A percentile compares a stretch with the other conserved stretches of the same genome.
phyloP scores from a whole-genome alignment of 768 basidiomycete genomes.

The Coprinellus micaceus region DNA sequence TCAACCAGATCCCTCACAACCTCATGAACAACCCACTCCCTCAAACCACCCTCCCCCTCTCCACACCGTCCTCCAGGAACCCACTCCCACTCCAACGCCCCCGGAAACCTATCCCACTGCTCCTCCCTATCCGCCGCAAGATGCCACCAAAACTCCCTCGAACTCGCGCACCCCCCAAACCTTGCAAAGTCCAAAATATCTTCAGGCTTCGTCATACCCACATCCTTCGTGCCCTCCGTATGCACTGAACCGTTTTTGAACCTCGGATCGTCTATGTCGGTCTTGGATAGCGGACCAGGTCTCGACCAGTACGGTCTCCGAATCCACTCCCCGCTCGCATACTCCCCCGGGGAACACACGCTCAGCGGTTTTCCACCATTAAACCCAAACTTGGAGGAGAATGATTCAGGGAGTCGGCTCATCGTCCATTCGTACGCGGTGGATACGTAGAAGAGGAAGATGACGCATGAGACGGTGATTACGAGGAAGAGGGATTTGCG shows the following conservation, averaged over 20 bases:
- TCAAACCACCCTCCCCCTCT: no score
- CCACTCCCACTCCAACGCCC: conserved; percentile 52
- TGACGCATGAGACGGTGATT: background rate
- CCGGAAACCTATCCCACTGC: conserved; percentile 51
- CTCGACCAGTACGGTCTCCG: conserved; percentile 19
- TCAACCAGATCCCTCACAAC: conserved; percentile 59
- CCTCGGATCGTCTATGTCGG: background rate
- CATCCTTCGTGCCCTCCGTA: background rate
- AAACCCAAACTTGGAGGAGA: no score
- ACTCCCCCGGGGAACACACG: conserved; percentile 6
- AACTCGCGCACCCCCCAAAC: conserved; percentile 60
- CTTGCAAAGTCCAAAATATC: conserved; percentile 52
- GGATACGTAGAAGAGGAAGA: background rate
- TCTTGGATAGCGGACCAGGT: conserved; percentile 20
- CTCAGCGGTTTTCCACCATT: no score
- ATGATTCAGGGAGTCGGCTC: no score
- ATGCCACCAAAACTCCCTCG: conserved; percentile 63
- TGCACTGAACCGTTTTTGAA: background rate
- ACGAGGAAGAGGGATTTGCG: background rate
- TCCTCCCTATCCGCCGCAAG: conserved; percentile 46
- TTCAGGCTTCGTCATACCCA: no score
- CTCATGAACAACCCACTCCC: conserved; percentile 36
- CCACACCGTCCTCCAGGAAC: conserved; percentile 41
- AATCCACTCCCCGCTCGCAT: conserved; percentile 26
- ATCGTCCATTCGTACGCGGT: no score